phyloP scores from a whole-genome alignment of 805 yeast genomes.

The Candida awuae region DNA sequence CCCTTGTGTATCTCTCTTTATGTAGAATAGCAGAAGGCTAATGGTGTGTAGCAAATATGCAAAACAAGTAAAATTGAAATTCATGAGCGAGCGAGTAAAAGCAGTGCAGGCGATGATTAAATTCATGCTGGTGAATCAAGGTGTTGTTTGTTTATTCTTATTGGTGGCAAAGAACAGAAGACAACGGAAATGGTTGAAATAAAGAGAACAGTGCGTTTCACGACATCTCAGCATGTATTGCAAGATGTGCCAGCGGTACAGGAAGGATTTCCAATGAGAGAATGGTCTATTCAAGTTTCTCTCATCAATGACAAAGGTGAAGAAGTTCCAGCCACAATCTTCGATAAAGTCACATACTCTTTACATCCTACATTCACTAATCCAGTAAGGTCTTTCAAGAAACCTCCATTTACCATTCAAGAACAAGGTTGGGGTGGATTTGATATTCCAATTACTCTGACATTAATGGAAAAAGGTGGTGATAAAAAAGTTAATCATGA shows the following conservation, averaged over 20 bases:
- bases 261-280: constrained; percentile 89
- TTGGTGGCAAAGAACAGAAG: not conserved
- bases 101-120: too few species aligned
- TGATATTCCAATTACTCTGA: constrained; percentile 73
- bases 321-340: constrained; percentile 76
- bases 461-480: constrained; percentile 77
- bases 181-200: constrained; percentile 36
- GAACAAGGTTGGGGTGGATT: constrained; percentile 99
- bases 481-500: constrained; percentile 84
- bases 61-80: too few species aligned
- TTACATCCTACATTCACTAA: constrained; percentile 92
- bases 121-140: too few species aligned
- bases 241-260: constrained; percentile 78
- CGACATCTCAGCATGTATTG: constrained; percentile 76
- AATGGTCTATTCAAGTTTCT: constrained; percentile 77
- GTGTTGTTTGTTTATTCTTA: too few species aligned
- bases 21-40: too few species aligned
- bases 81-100: too few species aligned
- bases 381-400: constrained; percentile 74
- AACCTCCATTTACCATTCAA: constrained; percentile 76
- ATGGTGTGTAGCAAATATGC: too few species aligned
- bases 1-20: too few species aligned
- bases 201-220: constrained; percentile 80
- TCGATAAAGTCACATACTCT: constrained; percentile 88
- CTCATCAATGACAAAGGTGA: constrained; percentile 73